Percentiles rank a stretch among this genome's conserved stretches.
Evolutionary conservation across 805 yeast genomes (phyloP).

Genomic region (Cyberlindnera subsufficiens): DNA sequence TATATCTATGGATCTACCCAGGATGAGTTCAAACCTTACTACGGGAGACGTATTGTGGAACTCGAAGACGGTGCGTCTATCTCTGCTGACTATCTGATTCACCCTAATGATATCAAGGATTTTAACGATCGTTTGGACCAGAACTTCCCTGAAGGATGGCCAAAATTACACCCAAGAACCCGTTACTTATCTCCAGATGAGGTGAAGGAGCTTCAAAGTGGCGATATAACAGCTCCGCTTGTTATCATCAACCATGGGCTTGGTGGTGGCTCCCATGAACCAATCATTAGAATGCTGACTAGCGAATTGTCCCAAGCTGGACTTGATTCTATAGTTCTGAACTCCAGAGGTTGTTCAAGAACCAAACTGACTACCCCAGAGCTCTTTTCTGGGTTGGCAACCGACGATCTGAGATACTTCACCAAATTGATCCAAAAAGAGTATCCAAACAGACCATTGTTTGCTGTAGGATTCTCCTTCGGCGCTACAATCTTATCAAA

Average conservation of each 20-base stretch:
- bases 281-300: slow-evolving; percentile 55
- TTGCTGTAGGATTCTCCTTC: slow-evolving; percentile 62
- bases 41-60: slow-evolving; percentile 62
- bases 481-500: slow-evolving; percentile 66
- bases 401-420: slow-evolving; percentile 61
- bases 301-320: slow-evolving; percentile 34
- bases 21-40: slow-evolving; percentile 54
- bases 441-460: slow-evolving; percentile 61
- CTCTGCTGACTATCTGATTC: slow-evolving; percentile 67
- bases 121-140: slow-evolving; percentile 28
- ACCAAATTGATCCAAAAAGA: slow-evolving; percentile 41
- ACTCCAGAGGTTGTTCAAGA: slow-evolving; percentile 74
- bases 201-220: slow-evolving; percentile 30
- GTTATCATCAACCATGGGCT: slow-evolving; percentile 64
- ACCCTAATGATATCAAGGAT: slow-evolving; percentile 23
- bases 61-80: slow-evolving; percentile 66
- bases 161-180: slow-evolving; percentile 63
- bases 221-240: slow-evolving; percentile 39
- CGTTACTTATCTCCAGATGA: slow-evolving; percentile 49
- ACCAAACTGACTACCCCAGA: slow-evolving; percentile 66
- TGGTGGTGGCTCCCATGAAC: slow-evolving; percentile 78
- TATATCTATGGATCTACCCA: slow-evolving; percentile 47
- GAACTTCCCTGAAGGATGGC: slow-evolving; percentile 47
- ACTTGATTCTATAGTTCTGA: slow-evolving; percentile 58
- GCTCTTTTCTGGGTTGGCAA: slow-evolving; percentile 61